Conservation (phyloP, 371 early-diverging fungal genomes). For the Mucor plumbeus region DNA sequence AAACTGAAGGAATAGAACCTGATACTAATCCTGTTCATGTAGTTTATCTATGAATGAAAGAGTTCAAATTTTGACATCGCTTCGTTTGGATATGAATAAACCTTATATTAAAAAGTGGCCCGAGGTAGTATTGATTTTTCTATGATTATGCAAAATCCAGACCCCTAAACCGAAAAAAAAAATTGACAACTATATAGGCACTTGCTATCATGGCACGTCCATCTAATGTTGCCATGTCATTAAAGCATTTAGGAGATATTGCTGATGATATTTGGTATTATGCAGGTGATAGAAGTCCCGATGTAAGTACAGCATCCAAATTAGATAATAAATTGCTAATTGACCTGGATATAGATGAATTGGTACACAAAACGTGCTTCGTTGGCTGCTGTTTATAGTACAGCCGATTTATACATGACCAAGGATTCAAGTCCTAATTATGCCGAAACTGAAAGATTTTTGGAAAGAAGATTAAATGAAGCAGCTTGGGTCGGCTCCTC, state of each 20-base stretch:
- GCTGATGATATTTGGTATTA: constrained; percentile 88
- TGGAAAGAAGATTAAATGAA: constrained; percentile 78
- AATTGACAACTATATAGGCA: constrained; percentile 53
- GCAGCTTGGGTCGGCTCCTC: constrained; percentile 67
- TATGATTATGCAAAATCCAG: background rate
- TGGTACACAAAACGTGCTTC: constrained; percentile 88
- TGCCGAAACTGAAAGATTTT: constrained; percentile 74
- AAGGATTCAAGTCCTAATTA: constrained; percentile 79
- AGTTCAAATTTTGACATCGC: constrained; percentile 66
- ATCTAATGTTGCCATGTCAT: constrained; percentile 71
- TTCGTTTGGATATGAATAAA: constrained; percentile 74
- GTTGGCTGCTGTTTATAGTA: constrained; percentile 81
- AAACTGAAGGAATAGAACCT: background rate
- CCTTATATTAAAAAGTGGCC: constrained; percentile 84
- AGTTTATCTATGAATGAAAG: constrained; percentile 56
- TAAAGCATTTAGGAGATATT: constrained; percentile 71
- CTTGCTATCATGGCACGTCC: constrained; percentile 82
- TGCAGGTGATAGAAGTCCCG: constrained; percentile 85
- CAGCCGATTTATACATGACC: constrained; percentile 90
- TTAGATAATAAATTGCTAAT: background rate
- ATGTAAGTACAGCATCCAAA: constrained; percentile 56
- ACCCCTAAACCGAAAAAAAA: background rate
- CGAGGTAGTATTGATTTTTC: constrained; percentile 50
- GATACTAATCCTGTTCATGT: background rate
- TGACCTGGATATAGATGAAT: constrained; percentile 64